Percentiles rank a stretch among this genome's conserved stretches.
These are phyloP conservation scores for Chara braunii DNA, from an alignment of 139 green algal species.

Conservation along the genomic window DNA sequence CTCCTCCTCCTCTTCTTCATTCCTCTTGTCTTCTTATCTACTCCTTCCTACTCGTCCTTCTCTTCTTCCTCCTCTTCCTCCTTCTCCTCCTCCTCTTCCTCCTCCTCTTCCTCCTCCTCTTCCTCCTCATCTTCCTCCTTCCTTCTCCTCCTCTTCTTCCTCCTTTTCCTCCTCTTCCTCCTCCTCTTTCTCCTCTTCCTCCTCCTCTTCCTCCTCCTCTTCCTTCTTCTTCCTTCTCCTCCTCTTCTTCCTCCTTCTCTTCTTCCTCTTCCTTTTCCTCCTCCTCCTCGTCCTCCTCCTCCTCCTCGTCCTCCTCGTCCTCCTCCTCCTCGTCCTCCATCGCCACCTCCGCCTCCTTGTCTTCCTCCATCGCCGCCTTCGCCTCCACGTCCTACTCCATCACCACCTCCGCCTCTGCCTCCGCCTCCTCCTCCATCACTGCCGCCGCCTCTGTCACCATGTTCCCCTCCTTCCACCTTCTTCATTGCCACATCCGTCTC, in stretches of 20 bases:
- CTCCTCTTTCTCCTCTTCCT: not conserved
- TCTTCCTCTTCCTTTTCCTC: not conserved
- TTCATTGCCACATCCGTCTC: too few species aligned
- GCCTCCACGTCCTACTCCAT: not conserved
- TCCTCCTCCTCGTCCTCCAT: too few species aligned
- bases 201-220: not conserved
- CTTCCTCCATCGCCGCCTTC: not conserved
- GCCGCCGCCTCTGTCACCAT: too few species aligned
- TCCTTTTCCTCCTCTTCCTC: not conserved
- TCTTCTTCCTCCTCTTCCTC: not conserved
- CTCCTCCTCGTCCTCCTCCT: not conserved
- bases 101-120: not conserved
- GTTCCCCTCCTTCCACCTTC: too few species aligned
- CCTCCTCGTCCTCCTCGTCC: not conserved
- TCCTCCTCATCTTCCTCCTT: not conserved
- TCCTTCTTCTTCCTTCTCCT: not conserved
- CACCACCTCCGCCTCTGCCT: too few species aligned
- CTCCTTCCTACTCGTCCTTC: too few species aligned
- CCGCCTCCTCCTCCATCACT: too few species aligned
- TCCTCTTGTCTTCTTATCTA: too few species aligned
- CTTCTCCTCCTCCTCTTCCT: constrained; percentile 4
- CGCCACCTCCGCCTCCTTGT: not conserved
- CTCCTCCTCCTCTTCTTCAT: too few species aligned
- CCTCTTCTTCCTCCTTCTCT: not conserved
- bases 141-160: not conserved